Evolutionary conservation across 164 flowering plant species (phyloP).

Genomic region (Chimonanthus praecox): DNA sequence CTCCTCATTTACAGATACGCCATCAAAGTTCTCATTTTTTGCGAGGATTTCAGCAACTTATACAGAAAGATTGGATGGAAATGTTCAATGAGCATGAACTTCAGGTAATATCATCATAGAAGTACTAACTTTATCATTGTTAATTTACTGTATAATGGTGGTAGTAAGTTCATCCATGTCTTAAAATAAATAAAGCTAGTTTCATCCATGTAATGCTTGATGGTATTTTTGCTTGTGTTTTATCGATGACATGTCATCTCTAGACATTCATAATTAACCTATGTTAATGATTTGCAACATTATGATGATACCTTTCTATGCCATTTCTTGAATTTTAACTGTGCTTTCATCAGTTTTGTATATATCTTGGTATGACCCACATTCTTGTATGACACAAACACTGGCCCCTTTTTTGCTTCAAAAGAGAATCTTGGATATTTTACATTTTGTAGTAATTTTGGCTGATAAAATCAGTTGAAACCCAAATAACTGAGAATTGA

Average conservation of each 20-base stretch:
- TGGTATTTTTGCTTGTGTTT: not conserved
- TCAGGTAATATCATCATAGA: slow-evolving; percentile 48
- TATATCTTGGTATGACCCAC: no score
- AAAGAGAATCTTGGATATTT: no score
- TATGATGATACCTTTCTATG: not conserved
- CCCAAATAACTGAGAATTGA: no score
- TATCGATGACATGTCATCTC: not conserved
- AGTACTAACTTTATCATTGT: not conserved
- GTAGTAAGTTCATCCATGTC: no score
- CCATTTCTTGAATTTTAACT: not conserved
- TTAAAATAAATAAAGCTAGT: no score
- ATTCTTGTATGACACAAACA: no score
- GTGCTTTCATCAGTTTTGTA: no score
- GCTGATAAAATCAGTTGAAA: no score
- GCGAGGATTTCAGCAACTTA: slow-evolving; percentile 91
- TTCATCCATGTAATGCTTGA: not conserved
- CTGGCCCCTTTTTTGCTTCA: no score
- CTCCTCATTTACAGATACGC: slow-evolving; percentile 52
- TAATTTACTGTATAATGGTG: not conserved
- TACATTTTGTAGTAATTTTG: no score
- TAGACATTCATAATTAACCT: not conserved
- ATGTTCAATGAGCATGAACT: slow-evolving; percentile 99
- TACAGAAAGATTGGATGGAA: slow-evolving; percentile 87
- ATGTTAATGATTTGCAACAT: not conserved
- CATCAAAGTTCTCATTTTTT: slow-evolving; percentile 90